Base-by-base conservation (phyloP, 768 basidiomycete species). In the Boletus fagicola region DNA sequence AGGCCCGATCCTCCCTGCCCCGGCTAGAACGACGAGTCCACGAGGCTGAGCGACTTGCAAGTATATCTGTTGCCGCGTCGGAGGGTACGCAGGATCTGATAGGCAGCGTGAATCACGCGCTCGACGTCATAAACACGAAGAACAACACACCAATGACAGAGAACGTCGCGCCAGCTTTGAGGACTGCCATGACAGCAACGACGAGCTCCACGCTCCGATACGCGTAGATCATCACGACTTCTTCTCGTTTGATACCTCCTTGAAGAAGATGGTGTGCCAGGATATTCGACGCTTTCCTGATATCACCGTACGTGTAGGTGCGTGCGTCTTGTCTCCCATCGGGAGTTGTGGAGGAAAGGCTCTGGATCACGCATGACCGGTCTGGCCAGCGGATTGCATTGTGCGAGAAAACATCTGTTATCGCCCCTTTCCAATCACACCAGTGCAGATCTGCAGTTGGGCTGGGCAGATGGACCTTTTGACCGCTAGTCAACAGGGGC, bases 151-250 rank as follows among this genome's bases (percentile, higher is more conserved):
- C 95, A 46, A 98, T 96, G 58, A 99, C 97, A 46, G 92, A 95
- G 76, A 99, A 98, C 4, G 92, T 94, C 1, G 92, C 96, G 28
- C 97, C 97, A 4, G 90, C 92, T 75, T 98, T 98, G 60, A 98
- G 80, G 36, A 95, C 86, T 24, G 92, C 97, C 88, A 99, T 92
- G 9, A 98, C 94, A 6, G 96, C 95, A 4, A 98, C 90, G 2
- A 97, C 92, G 51, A 99, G 86, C 71, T 99, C 96, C 47, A 98
- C 94, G 63, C 92, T 93, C 35, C 97, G 84, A 66, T 97, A 87
- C 2, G 96, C 96, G 68, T 98, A 99, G 20, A 99, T 89, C 88
- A 96, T 98, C 52, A 98, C 94, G 20, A 98, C 94, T 61, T 99
- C 97, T 67, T 95, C 96, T 35, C 92, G 79, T 72, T 94, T 81